Percentiles rank a stretch among this genome's conserved stretches.
phyloP scores from a whole-genome alignment of 495 filamentous ascomycete species.

The Neurospora sp. region DNA sequence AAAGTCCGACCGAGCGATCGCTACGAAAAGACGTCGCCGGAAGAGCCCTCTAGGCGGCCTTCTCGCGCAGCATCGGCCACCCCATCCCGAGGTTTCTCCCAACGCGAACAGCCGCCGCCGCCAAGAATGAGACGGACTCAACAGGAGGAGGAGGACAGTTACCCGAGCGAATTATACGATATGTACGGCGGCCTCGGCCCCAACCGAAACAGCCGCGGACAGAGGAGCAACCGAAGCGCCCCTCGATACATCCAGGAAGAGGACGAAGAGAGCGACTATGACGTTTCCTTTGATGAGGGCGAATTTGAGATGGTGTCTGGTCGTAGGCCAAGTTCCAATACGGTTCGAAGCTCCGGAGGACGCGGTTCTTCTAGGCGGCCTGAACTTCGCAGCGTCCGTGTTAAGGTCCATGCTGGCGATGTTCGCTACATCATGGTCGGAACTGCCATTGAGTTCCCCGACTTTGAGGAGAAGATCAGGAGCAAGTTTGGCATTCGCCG shows the following conservation, averaged over 20 bases:
- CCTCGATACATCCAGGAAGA: slow-evolving; percentile 64
- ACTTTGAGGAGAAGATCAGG: slow-evolving; percentile 65
- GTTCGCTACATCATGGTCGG: slow-evolving; percentile 90
- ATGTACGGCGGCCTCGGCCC: slow-evolving; percentile 44
- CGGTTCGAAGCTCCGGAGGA: slow-evolving; percentile 26
- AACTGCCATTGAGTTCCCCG: slow-evolving; percentile 58
- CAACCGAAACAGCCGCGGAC: slow-evolving; percentile 25
- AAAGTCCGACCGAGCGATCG: slow-evolving; percentile 33
- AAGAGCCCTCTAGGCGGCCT: slow-evolving; percentile 28
- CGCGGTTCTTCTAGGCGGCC: slow-evolving; percentile 38
- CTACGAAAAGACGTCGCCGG: slow-evolving; percentile 41
- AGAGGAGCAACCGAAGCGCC: slow-evolving; percentile 19
- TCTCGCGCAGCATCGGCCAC: slow-evolving; percentile 27
- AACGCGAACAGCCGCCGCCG: slow-evolving; percentile 20
- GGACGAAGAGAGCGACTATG: slow-evolving; percentile 61
- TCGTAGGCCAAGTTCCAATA: slow-evolving; percentile 28
- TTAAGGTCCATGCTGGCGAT: slow-evolving; percentile 87
- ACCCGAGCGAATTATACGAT: slow-evolving; percentile 61
- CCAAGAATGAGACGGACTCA: slow-evolving; percentile 21
- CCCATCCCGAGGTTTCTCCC: slow-evolving; percentile 40
- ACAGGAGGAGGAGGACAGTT: slow-evolving; percentile 51
- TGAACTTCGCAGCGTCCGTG: slow-evolving; percentile 54
- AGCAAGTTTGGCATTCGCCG: slow-evolving; percentile 71
- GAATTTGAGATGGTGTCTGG: slow-evolving; percentile 75
- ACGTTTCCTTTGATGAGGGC: slow-evolving; percentile 56